Base-by-base conservation (phyloP, 306 rosid species). In the Heteromeles arbutifolia region DNA sequence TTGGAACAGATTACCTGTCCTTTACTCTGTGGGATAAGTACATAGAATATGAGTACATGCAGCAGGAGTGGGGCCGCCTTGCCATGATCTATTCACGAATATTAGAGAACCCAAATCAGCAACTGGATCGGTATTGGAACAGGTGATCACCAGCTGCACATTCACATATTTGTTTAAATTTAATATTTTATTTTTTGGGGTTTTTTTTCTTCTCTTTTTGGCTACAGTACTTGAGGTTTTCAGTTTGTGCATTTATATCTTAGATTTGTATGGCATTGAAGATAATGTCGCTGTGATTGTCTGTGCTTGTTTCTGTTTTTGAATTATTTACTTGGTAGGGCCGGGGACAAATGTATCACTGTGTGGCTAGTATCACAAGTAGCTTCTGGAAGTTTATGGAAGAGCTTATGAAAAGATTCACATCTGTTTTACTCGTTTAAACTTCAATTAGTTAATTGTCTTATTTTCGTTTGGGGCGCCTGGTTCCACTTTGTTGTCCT, bases 1-100 rank as follows among this genome's bases (percentile, higher is more conserved):
- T 96, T 83, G 99, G 99, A 77, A 85, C 99, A 37, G 99, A 96
- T 88, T 96, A 96, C 83, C 86, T 92, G 65, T 96, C 99, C 24
- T 92, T 88, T 84, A 87, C 96, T 52, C 93, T 96, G 29, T 96
- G 99, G 99, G 99, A 96, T 85, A 92, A 89, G 82, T 92, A 92
- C 83, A 96, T 96, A 76, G 99, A 96, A 78, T 96, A 92, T 69
- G 99, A 96, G 82, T 92, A 89, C 85, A 89, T 89, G 89, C 98
- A 96, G 87, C 98, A 92, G 79, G 99, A 93, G 73, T 96, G 99
- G 99, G 93, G 88, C 52, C 86, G 86, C 54, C 97, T 92, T 81
- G 99, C 97, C 58, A 43, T 85, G 85, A 96, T 92, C 66, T 96
- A 96, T 81, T 89, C 99, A 43, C 86, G 96, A 77, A 92, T 96